Evolutionary conservation across 1,284 basidiomycete genomes (phyloP).

Genomic region (Abortiporus biennis): DNA sequence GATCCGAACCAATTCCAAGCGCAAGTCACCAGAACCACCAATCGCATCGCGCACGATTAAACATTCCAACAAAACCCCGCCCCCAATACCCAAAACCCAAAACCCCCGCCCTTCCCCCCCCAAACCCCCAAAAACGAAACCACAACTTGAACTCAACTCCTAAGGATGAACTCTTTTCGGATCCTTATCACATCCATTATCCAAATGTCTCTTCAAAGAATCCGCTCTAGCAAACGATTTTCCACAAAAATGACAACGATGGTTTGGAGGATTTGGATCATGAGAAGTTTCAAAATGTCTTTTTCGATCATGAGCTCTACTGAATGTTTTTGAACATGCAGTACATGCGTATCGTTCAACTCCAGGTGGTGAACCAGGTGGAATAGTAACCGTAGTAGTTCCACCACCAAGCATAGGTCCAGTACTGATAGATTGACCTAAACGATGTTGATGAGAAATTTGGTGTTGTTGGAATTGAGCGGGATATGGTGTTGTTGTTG

Average conservation of each 20-base stretch:
- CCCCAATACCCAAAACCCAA: too few relatives aligned
- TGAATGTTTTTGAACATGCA: slow-evolving; percentile 69
- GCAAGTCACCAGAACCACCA: too few relatives aligned
- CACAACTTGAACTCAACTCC: not conserved
- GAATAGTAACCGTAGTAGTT: slow-evolving; percentile 6
- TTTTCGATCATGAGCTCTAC: slow-evolving; percentile 71
- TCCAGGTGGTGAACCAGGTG: slow-evolving; percentile 18
- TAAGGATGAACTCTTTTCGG: too few relatives aligned
- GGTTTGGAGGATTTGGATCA: slow-evolving; percentile 47
- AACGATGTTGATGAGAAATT: slow-evolving; percentile 4
- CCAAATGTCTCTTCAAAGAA: slow-evolving; percentile 52
- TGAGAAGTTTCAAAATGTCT: slow-evolving; percentile 76
- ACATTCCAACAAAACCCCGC: too few relatives aligned
- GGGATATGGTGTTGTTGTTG: slow-evolving; percentile 10
- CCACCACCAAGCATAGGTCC: too few relatives aligned
- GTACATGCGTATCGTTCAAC: slow-evolving; percentile 58
- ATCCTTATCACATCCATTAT: slow-evolving; percentile 46
- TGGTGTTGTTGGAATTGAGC: slow-evolving; percentile 10
- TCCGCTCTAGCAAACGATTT: slow-evolving; percentile 68
- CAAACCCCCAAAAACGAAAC: not conserved
- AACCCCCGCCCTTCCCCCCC: not conserved
- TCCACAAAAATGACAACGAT: slow-evolving; percentile 61
- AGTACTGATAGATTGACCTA: too few relatives aligned
- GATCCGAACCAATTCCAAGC: too few relatives aligned
- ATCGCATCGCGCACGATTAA: too few relatives aligned